Evolutionary conservation across 495 filamentous ascomycete genomes (phyloP), one percentile per base, ranked within the genome.

Genomic region (Talaromyces nanjingensis): DNA sequence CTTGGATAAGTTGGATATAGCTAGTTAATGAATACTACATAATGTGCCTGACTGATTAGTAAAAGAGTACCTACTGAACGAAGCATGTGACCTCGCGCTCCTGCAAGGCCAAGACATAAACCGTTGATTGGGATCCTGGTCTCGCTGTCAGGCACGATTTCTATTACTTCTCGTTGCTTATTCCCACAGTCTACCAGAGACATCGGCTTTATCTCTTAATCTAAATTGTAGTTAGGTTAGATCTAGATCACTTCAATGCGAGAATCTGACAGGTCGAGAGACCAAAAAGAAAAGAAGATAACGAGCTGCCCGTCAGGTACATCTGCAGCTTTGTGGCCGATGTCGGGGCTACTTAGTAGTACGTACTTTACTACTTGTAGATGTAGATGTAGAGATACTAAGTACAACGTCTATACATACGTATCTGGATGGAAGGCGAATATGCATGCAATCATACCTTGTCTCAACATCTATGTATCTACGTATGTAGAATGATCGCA

Each of bases 361-460:
- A 27, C 27, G 27, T 24, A 24, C 22, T 1, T n/a, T n/a, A n/a
- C n/a, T 27, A 3, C 27, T 27, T 42, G 37, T 42, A 0, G 37
- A 42, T 42, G 37, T 42, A 0, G 37, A 42, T 42, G 37, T 39
- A 42, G 37, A 42, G 37, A 12, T 42, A 49, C n/a, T 5, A 20
- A 12, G 45, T 56, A 56, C 53, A 9, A 29, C 22, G 20, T 56
- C 53, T 16, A 4, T 56, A 25, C 53, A 27, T 29, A 7, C 6
- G 29, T 31, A 49, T 20, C 45, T 42, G 3, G 37, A 42, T 16
- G 37, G 9, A 29, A 20, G 53, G 53, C 53, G 22, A 29, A 56
- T 56, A 56, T 56, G 53, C 53, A 56, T 56, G 53, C 53, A 56
- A 56, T n/a, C 53, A 5, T 29, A 29, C 53, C 53, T 27, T 56